Evolutionary conservation across 2,329 filamentous ascomycete genomes (phyloP).

Genomic region (Verticillium tricorpus): DNA sequence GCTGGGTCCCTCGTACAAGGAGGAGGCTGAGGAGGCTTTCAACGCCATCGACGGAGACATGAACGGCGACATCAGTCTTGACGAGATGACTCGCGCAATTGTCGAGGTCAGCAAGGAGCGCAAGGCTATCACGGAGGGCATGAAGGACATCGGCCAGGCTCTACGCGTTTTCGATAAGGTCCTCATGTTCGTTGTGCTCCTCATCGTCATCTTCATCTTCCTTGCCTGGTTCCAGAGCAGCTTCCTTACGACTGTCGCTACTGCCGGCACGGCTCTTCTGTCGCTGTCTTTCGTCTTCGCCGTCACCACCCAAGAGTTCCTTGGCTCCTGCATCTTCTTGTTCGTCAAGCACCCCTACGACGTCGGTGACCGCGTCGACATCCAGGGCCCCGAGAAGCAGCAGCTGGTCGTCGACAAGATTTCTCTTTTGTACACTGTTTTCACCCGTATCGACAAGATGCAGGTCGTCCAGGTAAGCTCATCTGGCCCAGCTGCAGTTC

Average conservation of each 20-base stretch:
- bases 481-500: not conserved
- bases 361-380: slow-evolving; percentile 89
- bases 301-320: slow-evolving; percentile 84
- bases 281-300: slow-evolving; percentile 97
- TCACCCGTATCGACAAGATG: slow-evolving; percentile 76
- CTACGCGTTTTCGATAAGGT: slow-evolving; percentile 87
- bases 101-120: slow-evolving; percentile 79
- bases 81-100: slow-evolving; percentile 90
- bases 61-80: slow-evolving; percentile 91
- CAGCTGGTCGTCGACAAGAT: slow-evolving; percentile 83
- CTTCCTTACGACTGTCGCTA: slow-evolving; percentile 62
- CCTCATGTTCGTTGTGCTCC: slow-evolving; percentile 72
- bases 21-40: slow-evolving; percentile 85
- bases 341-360: slow-evolving; percentile 99
- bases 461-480: slow-evolving; percentile 58
- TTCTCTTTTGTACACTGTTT: slow-evolving; percentile 87
- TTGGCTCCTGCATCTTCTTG: slow-evolving; percentile 97
- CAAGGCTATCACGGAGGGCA: slow-evolving; percentile 84
- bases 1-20: slow-evolving; percentile 67
- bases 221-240: slow-evolving; percentile 16
- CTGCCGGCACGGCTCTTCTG: slow-evolving; percentile 84
- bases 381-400: slow-evolving; percentile 43
- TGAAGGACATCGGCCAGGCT: slow-evolving; percentile 96
- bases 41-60: slow-evolving; percentile 74
- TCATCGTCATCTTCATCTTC: slow-evolving; percentile 81